Percentiles rank a stretch among this genome's conserved stretches.
These are phyloP conservation scores for Austropuccinia psidii DNA, from an alignment of 1,284 basidiomycete genomes.

Conservation along the genomic window DNA sequence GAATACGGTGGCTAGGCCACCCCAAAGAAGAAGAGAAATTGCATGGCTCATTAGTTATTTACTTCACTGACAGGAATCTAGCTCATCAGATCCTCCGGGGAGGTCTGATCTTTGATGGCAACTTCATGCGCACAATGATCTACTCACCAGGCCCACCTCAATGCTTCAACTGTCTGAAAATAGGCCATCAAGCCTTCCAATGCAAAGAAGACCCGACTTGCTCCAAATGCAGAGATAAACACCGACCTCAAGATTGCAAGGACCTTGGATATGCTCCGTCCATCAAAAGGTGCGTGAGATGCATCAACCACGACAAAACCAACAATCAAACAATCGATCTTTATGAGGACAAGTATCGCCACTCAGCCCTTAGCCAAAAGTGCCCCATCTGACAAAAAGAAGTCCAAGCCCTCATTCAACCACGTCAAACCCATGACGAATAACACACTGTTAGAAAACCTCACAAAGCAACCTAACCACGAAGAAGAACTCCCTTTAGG, in stretches of 20 bases:
- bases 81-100: background rate
- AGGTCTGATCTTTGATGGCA: background rate
- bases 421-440: too few relatives aligned
- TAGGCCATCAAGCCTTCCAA: background rate
- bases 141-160: background rate
- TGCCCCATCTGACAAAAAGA: too few relatives aligned
- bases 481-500: too few relatives aligned
- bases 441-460: too few relatives aligned
- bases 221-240: background rate
- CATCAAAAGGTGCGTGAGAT: too few relatives aligned
- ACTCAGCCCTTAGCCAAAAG: background rate
- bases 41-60: background rate
- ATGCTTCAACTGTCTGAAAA: slow-evolving; percentile 11
- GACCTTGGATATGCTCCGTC: too few relatives aligned
- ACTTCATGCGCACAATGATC: background rate
- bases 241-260: background rate
- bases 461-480: too few relatives aligned
- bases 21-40: background rate
- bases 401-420: too few relatives aligned
- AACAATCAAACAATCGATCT: too few relatives aligned
- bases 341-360: background rate
- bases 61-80: background rate
- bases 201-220: background rate
- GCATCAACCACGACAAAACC: too few relatives aligned
- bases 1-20: background rate